Conservation (phyloP, 2,329 filamentous ascomycete genomes). For the Fusarium pilosicola region DNA sequence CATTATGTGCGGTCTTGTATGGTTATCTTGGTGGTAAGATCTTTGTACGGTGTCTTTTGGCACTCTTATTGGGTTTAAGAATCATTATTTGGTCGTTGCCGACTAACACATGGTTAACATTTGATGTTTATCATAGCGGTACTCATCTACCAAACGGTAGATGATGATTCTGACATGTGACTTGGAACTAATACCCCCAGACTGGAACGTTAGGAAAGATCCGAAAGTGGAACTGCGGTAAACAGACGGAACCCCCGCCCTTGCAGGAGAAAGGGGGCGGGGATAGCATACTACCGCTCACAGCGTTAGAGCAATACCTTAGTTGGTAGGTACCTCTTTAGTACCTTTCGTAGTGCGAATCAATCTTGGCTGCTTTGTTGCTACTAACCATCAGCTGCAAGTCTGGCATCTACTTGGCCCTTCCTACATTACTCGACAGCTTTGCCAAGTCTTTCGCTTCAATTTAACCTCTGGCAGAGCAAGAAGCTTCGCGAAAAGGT, state of each 20-base stretch:
- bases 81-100: background rate
- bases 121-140: background rate
- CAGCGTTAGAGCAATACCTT: background rate
- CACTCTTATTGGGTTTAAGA: background rate
- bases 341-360: background rate
- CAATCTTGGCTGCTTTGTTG: background rate
- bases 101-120: background rate
- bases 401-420: constrained; percentile 1
- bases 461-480: constrained; percentile 13
- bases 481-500: constrained; percentile 27
- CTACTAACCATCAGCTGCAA: background rate
- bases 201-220: background rate
- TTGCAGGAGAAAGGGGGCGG: constrained; percentile 15
- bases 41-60: background rate
- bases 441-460: constrained; percentile 33
- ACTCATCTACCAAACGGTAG: background rate
- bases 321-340: background rate
- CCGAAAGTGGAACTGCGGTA: constrained; percentile 4
- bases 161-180: constrained; percentile 26
- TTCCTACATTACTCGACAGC: background rate
- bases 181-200: constrained; percentile 30
- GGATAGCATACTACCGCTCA: background rate
- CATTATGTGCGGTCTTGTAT: background rate
- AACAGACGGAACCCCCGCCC: constrained; percentile 6
- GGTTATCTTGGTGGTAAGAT: background rate